phyloP scores from a whole-genome alignment of 208 protist species.

The Naegleria lovaniensis region DNA sequence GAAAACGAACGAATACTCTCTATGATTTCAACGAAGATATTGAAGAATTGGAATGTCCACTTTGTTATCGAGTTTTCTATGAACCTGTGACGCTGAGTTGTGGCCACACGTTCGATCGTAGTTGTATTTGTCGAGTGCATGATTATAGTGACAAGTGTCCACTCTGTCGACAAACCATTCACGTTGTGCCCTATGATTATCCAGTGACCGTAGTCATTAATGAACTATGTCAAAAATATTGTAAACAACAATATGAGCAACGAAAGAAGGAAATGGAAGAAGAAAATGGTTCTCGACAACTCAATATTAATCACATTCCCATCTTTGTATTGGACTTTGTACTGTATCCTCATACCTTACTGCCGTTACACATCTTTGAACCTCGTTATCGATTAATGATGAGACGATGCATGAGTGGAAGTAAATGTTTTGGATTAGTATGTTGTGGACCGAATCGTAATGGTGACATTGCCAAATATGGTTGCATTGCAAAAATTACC shows the following conservation, averaged over 20 bases:
- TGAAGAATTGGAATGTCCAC: not conserved
- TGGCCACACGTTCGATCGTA: constrained; percentile 22
- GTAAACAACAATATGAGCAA: not conserved
- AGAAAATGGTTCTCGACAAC: not conserved
- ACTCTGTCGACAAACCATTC: constrained; percentile 7
- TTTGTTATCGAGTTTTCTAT: constrained; percentile 21
- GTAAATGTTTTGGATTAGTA: constrained; percentile 1
- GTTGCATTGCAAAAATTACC: not conserved
- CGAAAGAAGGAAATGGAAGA: not conserved
- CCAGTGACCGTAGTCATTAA: not conserved
- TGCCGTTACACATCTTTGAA: constrained; percentile 26
- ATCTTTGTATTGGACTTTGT: constrained; percentile 24
- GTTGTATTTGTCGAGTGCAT: not conserved
- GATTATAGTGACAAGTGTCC: constrained; percentile 27
- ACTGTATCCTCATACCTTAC: not conserved
- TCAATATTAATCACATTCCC: not conserved
- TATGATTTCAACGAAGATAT: not conserved
- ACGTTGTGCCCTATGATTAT: not conserved
- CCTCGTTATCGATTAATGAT: constrained; percentile 25
- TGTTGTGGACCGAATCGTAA: not conserved
- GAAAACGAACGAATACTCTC: not conserved
- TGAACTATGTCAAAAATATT: not conserved
- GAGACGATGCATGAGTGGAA: constrained; percentile 16
- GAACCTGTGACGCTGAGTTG: constrained; percentile 10
- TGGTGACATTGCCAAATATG: constrained; percentile 8